phyloP scores from a whole-genome alignment of 345 rosid species.

The Acer campestre region DNA sequence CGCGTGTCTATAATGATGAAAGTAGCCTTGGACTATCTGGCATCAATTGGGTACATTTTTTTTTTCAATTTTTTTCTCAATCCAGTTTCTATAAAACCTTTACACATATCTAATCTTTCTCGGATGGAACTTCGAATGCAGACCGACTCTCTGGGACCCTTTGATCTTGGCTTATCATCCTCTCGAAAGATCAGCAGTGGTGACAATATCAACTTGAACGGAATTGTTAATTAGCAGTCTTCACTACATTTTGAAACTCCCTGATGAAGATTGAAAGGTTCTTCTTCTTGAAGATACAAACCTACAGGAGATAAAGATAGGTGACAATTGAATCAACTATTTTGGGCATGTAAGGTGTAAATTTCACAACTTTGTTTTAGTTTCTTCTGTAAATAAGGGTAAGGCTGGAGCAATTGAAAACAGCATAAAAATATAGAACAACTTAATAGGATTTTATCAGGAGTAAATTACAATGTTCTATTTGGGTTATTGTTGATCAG shows the following conservation, averaged over 20 bases:
- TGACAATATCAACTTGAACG: constrained; percentile 45
- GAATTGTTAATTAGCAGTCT: constrained; percentile 33
- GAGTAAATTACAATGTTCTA: not conserved
- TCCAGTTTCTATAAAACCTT: not conserved
- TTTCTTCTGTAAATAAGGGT: not conserved
- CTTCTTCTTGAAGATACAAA: constrained; percentile 10
- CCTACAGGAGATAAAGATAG: constrained; percentile 1
- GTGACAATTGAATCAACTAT: not conserved
- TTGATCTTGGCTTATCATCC: constrained; percentile 74
- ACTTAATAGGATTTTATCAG: not conserved
- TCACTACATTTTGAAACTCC: not conserved
- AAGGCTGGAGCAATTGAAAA: not conserved
- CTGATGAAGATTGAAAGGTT: not conserved
- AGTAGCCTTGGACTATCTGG: constrained; percentile 88
- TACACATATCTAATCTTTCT: not conserved
- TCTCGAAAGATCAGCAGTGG: constrained; percentile 46
- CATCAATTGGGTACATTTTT: constrained; percentile 75
- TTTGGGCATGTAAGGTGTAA: not conserved
- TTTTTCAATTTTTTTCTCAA: not conserved
- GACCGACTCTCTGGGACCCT: constrained; percentile 85
- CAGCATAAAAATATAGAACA: not conserved
- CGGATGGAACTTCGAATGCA: constrained; percentile 24
- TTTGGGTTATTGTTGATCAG: not conserved
- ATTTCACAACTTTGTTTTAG: not conserved
- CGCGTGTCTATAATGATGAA: constrained; percentile 53